Base-by-base conservation (phyloP, 495 filamentous ascomycete genomes). In the Astrothelium macrocarpum region DNA sequence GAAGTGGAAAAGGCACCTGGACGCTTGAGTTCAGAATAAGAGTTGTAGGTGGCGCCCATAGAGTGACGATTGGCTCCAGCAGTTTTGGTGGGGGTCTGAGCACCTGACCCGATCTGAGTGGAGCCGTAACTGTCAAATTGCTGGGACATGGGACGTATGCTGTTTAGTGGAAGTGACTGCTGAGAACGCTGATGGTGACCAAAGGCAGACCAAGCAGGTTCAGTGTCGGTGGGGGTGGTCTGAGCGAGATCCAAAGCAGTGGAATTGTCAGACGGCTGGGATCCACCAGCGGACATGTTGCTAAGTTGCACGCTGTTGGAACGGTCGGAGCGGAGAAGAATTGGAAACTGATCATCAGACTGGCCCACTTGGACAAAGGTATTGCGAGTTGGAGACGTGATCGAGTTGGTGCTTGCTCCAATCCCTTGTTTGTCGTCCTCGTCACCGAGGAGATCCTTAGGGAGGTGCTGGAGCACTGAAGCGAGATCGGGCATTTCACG, bases 301-400 rank as follows among this genome's bases (percentile, higher is more conserved):
- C 49, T n/a, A 25, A 60, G 78, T 87, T 89, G 79, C 68, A 90
- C 73, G 59, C 82, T 85, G 36, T 84, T 79, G 69, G 82, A 84
- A 29, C 84, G 85, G 64, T 87, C 84, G 66, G 85, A 84, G 60
- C 88, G 85, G 59, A 86, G 84, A 23, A 95, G 78, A 60, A 90
- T 87, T 32, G 93, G 90, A 73, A 96, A 98, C 65, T 85, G 85
- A 71, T 92, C 86, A 72, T 93, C 88, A 59, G 84, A 81, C 58
- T 86, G 81, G 53, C 87, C 88, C 79, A 94, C 84, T 67, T 84
- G 80, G 49, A 90, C 80, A 72, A 85, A 87, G 59, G 81, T 84
- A 68, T 84, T 90, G 65, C 84, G 81, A 53, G 86, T 82, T 42
- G 68, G 68, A 14, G 68, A 65, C 12, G 68, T 64, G 28, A 64